Conservation (phyloP, 179 eudicot genomes). For the Spinacia oleracea region DNA sequence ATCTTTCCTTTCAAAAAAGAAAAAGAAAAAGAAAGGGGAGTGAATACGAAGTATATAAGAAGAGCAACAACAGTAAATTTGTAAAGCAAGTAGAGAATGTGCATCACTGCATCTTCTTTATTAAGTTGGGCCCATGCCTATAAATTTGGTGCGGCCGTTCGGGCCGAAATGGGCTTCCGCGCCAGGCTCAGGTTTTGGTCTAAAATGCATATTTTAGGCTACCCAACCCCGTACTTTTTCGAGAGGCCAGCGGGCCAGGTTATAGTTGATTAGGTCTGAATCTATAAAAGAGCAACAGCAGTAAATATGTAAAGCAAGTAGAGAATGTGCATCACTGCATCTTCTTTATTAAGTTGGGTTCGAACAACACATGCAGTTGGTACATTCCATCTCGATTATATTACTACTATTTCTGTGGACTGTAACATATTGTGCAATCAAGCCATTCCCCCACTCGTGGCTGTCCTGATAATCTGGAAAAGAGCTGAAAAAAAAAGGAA, state of each 20-base stretch:
- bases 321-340: constrained; percentile 27
- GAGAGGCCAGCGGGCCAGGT: too few species aligned
- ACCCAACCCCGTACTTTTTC: too few species aligned
- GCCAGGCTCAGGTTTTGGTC: too few species aligned
- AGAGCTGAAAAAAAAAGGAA: constrained; percentile 49
- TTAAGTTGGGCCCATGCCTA: constrained; percentile 32
- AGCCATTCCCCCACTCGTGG: constrained; percentile 87
- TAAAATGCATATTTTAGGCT: too few species aligned
- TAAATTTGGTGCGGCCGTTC: too few species aligned
- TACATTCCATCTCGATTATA: constrained; percentile 31
- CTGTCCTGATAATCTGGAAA: constrained; percentile 96
- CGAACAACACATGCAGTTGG: constrained; percentile 21
- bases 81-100: constrained; percentile 10
- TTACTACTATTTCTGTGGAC: constrained; percentile 10
- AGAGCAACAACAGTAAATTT: not conserved
- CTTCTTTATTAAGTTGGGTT: constrained; percentile 32
- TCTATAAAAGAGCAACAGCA: not conserved
- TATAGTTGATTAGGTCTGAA: too few species aligned
- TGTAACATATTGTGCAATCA: constrained; percentile 29
- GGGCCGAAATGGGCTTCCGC: too few species aligned
- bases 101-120: constrained; percentile 30
- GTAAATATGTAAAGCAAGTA: not conserved
- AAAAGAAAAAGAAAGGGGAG: too few species aligned
- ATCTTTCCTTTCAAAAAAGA: too few species aligned
- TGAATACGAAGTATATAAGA: too few species aligned